These are phyloP conservation scores for Clonostachys rosea DNA, from an alignment of 2,329 filamentous ascomycete genomes.

Conservation along the genomic window DNA sequence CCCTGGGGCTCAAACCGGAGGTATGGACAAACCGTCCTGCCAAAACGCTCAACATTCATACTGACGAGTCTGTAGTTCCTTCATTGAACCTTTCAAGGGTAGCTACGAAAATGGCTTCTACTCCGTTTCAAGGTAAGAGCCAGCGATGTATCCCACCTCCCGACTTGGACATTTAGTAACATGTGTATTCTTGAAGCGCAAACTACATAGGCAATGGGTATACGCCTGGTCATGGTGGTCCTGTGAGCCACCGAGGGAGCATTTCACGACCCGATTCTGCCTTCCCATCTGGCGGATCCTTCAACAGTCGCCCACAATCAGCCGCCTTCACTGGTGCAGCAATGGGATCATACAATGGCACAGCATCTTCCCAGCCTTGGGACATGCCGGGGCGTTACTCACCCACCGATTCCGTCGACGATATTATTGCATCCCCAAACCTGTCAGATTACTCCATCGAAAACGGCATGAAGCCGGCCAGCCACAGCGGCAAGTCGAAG, in stretches of 20 bases:
- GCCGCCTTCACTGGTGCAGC: neutral
- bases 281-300: neutral
- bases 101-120: constrained; percentile 29
- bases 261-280: constrained; percentile 6
- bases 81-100: constrained; percentile 18
- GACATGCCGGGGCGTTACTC: constrained; percentile 47
- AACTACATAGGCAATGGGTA: no score
- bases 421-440: constrained; percentile 52
- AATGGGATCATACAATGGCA: constrained; percentile 30
- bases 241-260: neutral
- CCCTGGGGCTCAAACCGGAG: constrained; percentile 47
- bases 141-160: neutral
- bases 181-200: no score
- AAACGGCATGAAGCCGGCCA: constrained; percentile 28
- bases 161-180: no score
- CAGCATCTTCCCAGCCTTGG: constrained; percentile 34
- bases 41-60: neutral
- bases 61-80: constrained; percentile 15
- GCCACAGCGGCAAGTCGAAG: constrained; percentile 23
- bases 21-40: constrained; percentile 29
- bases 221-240: no score
- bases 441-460: constrained; percentile 58
- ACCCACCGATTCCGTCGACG: constrained; percentile 53
- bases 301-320: neutral
- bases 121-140: constrained; percentile 30